These are phyloP conservation scores for Volvariella volvacea DNA, from an alignment of 1,284 basidiomycete genomes.

Conservation along the genomic window DNA sequence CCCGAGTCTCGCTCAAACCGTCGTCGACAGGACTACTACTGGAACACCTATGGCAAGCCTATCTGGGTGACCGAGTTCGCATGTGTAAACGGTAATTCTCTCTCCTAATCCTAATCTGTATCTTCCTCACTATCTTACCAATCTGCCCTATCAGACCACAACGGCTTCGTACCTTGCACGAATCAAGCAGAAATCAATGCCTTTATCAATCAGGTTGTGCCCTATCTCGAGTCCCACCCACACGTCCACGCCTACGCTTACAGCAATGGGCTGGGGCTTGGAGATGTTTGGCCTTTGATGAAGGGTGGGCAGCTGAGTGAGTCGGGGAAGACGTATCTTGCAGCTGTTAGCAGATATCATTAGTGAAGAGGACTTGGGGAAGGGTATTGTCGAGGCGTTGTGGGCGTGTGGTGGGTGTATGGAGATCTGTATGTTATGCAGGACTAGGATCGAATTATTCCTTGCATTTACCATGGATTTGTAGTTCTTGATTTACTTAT, in stretches of 20 bases:
- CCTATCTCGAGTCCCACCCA: conserved; percentile 26
- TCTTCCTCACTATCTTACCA: background rate
- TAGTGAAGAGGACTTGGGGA: conserved; percentile 12
- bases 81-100: conserved; percentile 30
- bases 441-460: too few relatives aligned
- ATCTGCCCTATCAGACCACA: conserved; percentile 19
- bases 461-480: too few relatives aligned
- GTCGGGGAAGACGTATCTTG: conserved; percentile 32
- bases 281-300: conserved; percentile 35
- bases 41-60: conserved; percentile 30
- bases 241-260: conserved; percentile 35
- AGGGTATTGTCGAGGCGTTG: too few relatives aligned
- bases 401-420: too few relatives aligned
- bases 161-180: conserved; percentile 32
- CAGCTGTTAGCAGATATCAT: conserved; percentile 32
- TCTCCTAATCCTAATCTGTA: background rate
- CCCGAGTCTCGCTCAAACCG: background rate
- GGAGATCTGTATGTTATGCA: too few relatives aligned
- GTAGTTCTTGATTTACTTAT: too few relatives aligned
- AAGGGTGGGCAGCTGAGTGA: conserved; percentile 24
- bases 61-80: conserved; percentile 40
- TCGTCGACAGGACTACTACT: conserved; percentile 27
- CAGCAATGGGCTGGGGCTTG: conserved; percentile 34
- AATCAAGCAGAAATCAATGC: conserved; percentile 31
- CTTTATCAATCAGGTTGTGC: conserved; percentile 29